Evolutionary conservation across 225 moss, liverwort and hornwort species (phyloP), one percentile per base, ranked within the genome.

Genomic region (Lunularia cruciata): DNA sequence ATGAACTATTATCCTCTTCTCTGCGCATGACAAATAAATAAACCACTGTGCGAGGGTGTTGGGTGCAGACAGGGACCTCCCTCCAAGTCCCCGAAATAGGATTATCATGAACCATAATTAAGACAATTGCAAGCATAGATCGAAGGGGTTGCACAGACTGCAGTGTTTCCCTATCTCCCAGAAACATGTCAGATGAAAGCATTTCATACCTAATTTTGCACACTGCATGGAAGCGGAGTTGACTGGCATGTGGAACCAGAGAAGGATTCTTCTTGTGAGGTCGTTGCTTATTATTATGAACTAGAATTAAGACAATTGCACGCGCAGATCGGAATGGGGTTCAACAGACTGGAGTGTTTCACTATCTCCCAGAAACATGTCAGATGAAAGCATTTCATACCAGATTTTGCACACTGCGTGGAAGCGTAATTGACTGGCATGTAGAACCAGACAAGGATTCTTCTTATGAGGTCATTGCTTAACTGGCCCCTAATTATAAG

Each of bases 21-120:
- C 28, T 3, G 37, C n/a, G 6, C 38, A 37, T 16, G 37, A 31
- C 64, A 42, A 64, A 9, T 10, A n/a, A n/a, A n/a, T n/a, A n/a
- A n/a, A 27, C 8, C 3, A 26, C 20, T 27, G 7, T 18, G 11
- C 42, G n/a, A 34, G 3, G 16, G 7, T 23, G 5, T 45, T 13
- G 18, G 39, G 64, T 46, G 28, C 8, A 4, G 26, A 27, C 0
- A n/a, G 64, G 43, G 4, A 64, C 30, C 5, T 23, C 26, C 30
- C 15, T 43, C 45, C 64, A 64, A 28, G 64, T 64, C 38, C 23
- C 16, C 37, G 64, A 43, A 27, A 64, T 43, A 43, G 64, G 64
- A 26, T 64, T 64, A 64, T 25, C 8, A 64, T 27, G 31, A 25
- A 64, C 42, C 43, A 13, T 27, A 27, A 14, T 28, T 23, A 3